Evolutionary conservation across 805 yeast genomes (phyloP), one percentile per base, ranked within the genome.

Genomic region (Torulaspora indica): DNA sequence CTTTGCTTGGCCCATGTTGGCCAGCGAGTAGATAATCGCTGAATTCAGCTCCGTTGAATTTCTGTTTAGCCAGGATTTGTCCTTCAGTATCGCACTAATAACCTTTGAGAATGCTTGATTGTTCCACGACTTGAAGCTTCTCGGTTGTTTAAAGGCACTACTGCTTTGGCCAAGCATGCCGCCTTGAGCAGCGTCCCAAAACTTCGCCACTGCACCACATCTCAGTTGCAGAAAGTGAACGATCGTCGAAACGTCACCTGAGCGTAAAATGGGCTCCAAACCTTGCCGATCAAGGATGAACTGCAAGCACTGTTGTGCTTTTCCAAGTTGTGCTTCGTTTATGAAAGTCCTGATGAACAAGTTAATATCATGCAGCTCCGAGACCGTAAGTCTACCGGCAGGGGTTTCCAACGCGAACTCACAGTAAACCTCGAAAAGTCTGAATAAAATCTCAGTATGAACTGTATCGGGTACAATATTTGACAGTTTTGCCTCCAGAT

Each of bases 191-290:
- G 46, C 42, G 13, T 30, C 38, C 63, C 64, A 60, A 34, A 45
- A 48, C 14, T 43, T 45, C 14, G 52, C 45, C 35, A 53, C 37
- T 4, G 62, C 57, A 25, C 66, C 66, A 46, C 64, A 59, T n/a
- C 56, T 40, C 35, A 61, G 38, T 31, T 55, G 51, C 31, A 60
- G 43, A 39, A 53, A 55, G 29, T 56, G 53, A 1, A 45, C 35
- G 8, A 58, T 45, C 5, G 58, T 54, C 1, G 45, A 32, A 13
- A 48, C 32, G 41, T 58, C 59, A 4, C 44, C 42, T 18, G 38
- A 37, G 17, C 39, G 43, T 32, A 42, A 29, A 13, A 47, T 40
- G 18, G 35, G 38, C 5, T 45, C 40, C 31, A 45, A 28, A 20
- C 49, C 42, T 7, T 51, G 46, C 13, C 42, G 46, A 10, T 41